These are phyloP conservation scores for Diaporthe eres DNA, from an alignment of 2,329 filamentous ascomycete genomes.

Conservation along the genomic window DNA sequence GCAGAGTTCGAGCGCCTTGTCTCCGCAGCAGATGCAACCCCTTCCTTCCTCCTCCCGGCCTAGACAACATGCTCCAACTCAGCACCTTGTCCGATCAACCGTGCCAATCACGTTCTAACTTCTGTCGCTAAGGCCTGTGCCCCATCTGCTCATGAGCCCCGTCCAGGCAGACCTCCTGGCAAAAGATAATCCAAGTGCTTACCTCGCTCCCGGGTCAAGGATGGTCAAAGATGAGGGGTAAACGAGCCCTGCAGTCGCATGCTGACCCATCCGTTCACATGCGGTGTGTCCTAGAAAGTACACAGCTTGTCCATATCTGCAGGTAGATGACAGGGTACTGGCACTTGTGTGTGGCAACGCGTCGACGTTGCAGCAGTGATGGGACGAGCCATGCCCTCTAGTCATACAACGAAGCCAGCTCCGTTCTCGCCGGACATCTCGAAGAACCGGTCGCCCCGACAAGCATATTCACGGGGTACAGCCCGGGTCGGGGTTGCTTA, in stretches of 20 bases:
- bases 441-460: not conserved
- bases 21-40: slow-evolving; percentile 25
- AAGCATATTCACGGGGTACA: not conserved
- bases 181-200: slow-evolving; percentile 19
- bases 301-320: not conserved
- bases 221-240: slow-evolving; percentile 40
- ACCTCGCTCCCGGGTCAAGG: slow-evolving; percentile 30
- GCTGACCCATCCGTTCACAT: slow-evolving; percentile 11
- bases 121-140: not conserved
- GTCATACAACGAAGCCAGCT: not conserved
- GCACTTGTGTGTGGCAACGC: not conserved
- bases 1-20: not conserved
- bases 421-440: not conserved
- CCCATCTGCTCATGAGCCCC: slow-evolving; percentile 5
- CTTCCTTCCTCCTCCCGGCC: not conserved
- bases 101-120: slow-evolving; percentile 19
- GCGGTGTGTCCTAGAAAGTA: not conserved
- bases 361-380: not conserved
- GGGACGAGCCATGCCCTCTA: not conserved
- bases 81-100: slow-evolving; percentile 14
- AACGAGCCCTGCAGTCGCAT: slow-evolving; percentile 14
- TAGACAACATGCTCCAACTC: not conserved
- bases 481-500: not conserved
- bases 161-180: not conserved
- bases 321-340: not conserved